Base-by-base conservation (phyloP, 2,329 filamentous ascomycete species). In the Fusarium subglutinans region DNA sequence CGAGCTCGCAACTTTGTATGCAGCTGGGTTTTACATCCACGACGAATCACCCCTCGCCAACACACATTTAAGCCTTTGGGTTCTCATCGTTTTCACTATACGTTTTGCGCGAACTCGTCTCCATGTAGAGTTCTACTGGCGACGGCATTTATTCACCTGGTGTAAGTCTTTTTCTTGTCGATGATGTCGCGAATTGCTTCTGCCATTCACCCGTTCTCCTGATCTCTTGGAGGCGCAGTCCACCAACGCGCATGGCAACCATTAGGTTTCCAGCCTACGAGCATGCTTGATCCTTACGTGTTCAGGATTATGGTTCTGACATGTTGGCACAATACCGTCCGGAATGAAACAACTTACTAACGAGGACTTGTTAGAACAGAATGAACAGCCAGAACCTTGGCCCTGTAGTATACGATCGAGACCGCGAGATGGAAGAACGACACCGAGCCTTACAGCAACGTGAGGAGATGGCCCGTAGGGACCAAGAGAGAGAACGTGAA, bases 341-440 rank as follows among this genome's bases (percentile, higher is more conserved):
- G 45, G 22, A 63, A 35, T 35, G 37, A 53, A 73, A 54, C 33
- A 45, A 47, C 40, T 41, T 59, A 55, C 75, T 78, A 51, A 78
- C 51, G 28, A 48, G 55, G 38, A 17, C 57, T 51, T 48, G 41
- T 64, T 53, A 79, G 77, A 79, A 74, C 75, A 79, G 73, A 72
- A 88, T 87, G 86, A 87, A 87, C 77, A 85, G 80, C 80, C 84
- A 85, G 73, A 83, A 82, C 68, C 80, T 84, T 77, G 80, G 81
- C 79, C 80, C 79, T 73, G 76, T 80, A 79, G 82, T 80, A 67
- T 87, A 85, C 81, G 85, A 87, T 76, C 84, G 85, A 80, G 86
- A 87, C 64, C 85, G 83, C 80, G 82, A 87, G 69, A 82, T 86
- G 77, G 85, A 87, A 66, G 85, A 87, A 57, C 82, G 86, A 69